A percentile compares a stretch with the other conserved stretches of the same genome.
phyloP scores from a whole-genome alignment of 805 yeast genomes.

The Torulaspora gathmanii region DNA sequence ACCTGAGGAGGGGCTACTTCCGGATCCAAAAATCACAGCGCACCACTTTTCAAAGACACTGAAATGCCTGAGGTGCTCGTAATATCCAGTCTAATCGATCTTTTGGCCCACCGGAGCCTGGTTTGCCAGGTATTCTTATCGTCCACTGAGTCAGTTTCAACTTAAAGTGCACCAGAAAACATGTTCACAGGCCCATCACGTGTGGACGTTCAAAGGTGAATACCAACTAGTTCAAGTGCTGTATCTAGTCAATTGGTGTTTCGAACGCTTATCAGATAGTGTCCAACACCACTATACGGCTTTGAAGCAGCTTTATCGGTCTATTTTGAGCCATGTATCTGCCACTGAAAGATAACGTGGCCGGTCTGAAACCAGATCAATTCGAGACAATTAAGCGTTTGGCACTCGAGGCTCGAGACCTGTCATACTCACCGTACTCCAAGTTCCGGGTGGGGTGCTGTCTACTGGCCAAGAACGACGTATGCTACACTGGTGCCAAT shows the following conservation, averaged over 20 bases:
- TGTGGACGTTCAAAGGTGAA: neutral
- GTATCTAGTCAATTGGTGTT: neutral
- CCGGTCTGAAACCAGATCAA: slow-evolving; percentile 24
- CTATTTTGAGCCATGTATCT: slow-evolving; percentile 3
- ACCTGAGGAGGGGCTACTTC: neutral
- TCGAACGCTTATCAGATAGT: neutral
- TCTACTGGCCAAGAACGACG: slow-evolving; percentile 49
- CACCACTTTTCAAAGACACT: neutral
- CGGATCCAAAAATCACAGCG: neutral
- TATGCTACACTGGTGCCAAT: slow-evolving; percentile 67
- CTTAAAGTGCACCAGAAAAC: neutral
- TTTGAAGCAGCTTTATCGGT: neutral
- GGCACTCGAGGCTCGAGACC: slow-evolving; percentile 37
- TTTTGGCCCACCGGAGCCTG: neutral
- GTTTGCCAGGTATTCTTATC: neutral
- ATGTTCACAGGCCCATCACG: neutral
- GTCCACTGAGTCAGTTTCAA: neutral
- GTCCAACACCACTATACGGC: neutral
- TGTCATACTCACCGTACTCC: slow-evolving; percentile 48
- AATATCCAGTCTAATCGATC: neutral
- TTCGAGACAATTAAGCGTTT: slow-evolving; percentile 27
- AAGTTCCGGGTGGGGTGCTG: slow-evolving; percentile 70
- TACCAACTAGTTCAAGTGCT: neutral
- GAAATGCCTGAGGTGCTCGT: neutral
- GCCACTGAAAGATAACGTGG: slow-evolving; percentile 4